Conservation (phyloP, 2,329 filamentous ascomycete species). For the Conoideocrella luteorostrata region DNA sequence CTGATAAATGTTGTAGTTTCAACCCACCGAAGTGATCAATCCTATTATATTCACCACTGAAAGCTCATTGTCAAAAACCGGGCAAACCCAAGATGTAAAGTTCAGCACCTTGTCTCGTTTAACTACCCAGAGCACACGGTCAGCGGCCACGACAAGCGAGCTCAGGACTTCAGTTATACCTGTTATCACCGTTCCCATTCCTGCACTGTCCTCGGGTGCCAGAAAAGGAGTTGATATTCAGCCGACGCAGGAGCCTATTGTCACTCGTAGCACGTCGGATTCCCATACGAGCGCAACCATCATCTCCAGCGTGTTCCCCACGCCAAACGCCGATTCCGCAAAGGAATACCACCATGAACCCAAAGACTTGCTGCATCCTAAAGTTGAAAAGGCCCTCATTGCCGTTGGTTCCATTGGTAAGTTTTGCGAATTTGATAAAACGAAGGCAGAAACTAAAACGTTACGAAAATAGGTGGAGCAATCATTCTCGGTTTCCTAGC, state of each 20-base stretch:
- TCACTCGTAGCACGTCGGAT: neutral
- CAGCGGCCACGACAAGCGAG: neutral
- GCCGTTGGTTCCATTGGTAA: slow-evolving; percentile 15
- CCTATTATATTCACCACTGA: neutral
- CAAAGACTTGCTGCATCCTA: slow-evolving; percentile 4
- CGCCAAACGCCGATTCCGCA: neutral
- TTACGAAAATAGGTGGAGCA: slow-evolving; percentile 30
- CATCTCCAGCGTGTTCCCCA: neutral
- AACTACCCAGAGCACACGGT: neutral
- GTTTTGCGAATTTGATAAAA: neutral
- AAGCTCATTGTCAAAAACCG: neutral
- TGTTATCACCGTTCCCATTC: slow-evolving; percentile 2
- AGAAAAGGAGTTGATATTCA: slow-evolving; percentile 7
- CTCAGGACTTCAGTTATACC: neutral
- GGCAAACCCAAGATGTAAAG: neutral
- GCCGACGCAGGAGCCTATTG: neutral
- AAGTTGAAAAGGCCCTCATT: slow-evolving; percentile 15
- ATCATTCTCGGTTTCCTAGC: slow-evolving; percentile 37
- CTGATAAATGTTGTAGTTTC: neutral
- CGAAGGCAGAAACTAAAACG: neutral
- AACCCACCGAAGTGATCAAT: neutral
- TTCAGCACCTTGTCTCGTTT: slow-evolving; percentile 1
- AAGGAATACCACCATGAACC: neutral
- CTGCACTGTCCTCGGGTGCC: slow-evolving; percentile 4
- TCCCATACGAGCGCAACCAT: neutral